These are phyloP conservation scores for Apiospora saccharicola DNA, from an alignment of 2,329 filamentous ascomycete genomes.

Conservation along the genomic window DNA sequence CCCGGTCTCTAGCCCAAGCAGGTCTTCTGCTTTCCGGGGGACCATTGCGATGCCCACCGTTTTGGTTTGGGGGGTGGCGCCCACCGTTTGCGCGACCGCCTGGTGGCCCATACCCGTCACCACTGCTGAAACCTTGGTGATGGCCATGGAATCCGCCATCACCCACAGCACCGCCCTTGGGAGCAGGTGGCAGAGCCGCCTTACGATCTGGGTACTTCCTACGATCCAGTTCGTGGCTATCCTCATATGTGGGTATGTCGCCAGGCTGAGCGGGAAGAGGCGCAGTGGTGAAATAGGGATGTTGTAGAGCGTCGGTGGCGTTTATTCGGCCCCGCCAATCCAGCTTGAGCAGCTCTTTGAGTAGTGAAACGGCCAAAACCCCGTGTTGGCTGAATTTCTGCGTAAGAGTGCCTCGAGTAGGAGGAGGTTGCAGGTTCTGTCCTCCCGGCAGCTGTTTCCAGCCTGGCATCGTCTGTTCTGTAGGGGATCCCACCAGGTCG, in stretches of 20 bases:
- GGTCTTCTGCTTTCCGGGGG: constrained; percentile 54
- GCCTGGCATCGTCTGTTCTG: constrained; percentile 89
- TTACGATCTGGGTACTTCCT: constrained; percentile 89
- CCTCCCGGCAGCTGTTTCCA: constrained; percentile 86
- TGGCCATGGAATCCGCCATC: constrained; percentile 63
- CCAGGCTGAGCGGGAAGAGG: constrained; percentile 83
- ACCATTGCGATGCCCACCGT: constrained; percentile 42
- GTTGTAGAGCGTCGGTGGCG: constrained; percentile 89
- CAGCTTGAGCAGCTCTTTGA: constrained; percentile 83
- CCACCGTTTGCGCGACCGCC: constrained; percentile 49
- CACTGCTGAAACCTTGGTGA: constrained; percentile 60
- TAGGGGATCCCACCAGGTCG: constrained; percentile 88
- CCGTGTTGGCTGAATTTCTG: constrained; percentile 79
- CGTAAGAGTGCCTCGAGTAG: constrained; percentile 69
- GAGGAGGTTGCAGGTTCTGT: constrained; percentile 72
- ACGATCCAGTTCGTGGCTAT: constrained; percentile 95
- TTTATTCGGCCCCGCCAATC: constrained; percentile 92
- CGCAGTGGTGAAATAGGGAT: constrained; percentile 85
- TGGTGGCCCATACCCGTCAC: constrained; percentile 61
- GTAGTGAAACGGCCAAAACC: constrained; percentile 76
- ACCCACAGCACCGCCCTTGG: constrained; percentile 89
- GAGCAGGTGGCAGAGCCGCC: constrained; percentile 84
- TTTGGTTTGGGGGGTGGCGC: constrained; percentile 34
- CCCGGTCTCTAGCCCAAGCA: constrained; percentile 59
- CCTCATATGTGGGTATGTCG: constrained; percentile 90